Evolutionary conservation across 257 asterid species (phyloP), one percentile per base, ranked within the genome.

Genomic region (Solanum stenotomum): DNA sequence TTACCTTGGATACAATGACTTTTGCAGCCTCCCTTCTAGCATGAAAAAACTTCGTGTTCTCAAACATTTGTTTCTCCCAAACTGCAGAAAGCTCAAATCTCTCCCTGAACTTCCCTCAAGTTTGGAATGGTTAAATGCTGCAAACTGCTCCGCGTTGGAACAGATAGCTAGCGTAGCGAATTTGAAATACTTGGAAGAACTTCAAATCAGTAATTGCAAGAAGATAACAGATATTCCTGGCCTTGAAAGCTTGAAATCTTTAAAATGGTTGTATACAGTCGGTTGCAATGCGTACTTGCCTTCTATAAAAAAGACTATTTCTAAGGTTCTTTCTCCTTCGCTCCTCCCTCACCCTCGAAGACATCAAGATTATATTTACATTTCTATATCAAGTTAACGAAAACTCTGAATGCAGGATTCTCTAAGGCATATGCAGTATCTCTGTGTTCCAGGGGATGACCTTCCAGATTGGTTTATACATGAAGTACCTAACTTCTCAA

Each of bases 381-480:
- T 78, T 65, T 20, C 25, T 23, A 63, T 40, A 61, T 59, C 56
- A 1, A 56, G 34, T 16, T 35, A 22, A 35, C 38, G 15, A 16
- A 25, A 35, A 79, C 13, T 86, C 31, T 49, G 15, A 49, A 52
- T 87, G 90, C 90, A 90, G 92, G 90, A 78, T 34, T 89, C 90
- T 23, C 70, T 85, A 37, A 90, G 87, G 84, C 86, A 85, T 81
- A 49, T 89, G 27, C 29, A 15, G 44, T 75, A 87, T 72, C 63
- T 90, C 11, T 87, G 85, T 63, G 74, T 87, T 44, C 92, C 91
- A 5, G 92, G 92, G 52, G 68, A 87, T 67, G 90, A 85, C 72
- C 84, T 90, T 46, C 92, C 92, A 6, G 63, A 86, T 76, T 89
- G 92, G 91, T 87, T 90, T 74, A 88, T 87, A 38, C 82, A 29